Evolutionary conservation across 2,329 filamentous ascomycete genomes (phyloP).

Genomic region (Sporothrix pseudoabietina): DNA sequence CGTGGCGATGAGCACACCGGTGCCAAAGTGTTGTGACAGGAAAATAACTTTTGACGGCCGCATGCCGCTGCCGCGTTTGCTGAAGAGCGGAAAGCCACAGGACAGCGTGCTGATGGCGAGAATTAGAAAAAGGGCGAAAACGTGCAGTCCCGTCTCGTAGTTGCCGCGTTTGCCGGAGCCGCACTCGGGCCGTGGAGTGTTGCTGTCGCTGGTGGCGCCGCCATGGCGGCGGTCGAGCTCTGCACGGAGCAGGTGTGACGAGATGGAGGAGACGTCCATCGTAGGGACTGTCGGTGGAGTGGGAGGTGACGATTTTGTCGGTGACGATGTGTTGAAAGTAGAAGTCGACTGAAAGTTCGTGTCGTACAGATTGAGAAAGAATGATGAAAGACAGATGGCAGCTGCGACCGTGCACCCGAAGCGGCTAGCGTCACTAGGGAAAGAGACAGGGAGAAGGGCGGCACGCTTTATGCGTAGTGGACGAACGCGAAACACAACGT

Average conservation of each 20-base stretch:
- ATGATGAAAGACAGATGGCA: conserved; percentile 14
- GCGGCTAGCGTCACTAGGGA: neutral
- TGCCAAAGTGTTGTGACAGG: conserved; percentile 74
- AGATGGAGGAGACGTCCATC: conserved; percentile 31
- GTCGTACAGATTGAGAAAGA: neutral
- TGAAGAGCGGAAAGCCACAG: conserved; percentile 68
- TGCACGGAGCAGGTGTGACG: conserved; percentile 55
- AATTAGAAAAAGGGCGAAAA: conserved; percentile 58
- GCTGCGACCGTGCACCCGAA: neutral
- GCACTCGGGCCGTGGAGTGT: conserved; percentile 50
- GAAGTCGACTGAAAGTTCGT: neutral
- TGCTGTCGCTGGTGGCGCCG: conserved; percentile 41
- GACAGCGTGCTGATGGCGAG: conserved; percentile 45
- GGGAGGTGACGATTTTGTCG: neutral
- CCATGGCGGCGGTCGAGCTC: conserved; percentile 54
- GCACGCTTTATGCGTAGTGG: conserved; percentile 11
- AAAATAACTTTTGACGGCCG: conserved; percentile 64
- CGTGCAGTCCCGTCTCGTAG: conserved; percentile 69
- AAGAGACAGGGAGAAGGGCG: neutral
- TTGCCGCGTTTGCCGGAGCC: conserved; percentile 55
- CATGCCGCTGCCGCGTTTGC: conserved; percentile 59
- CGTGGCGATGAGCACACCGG: conserved; percentile 81
- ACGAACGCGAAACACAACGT: neutral
- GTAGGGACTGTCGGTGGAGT: neutral
- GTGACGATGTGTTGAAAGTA: neutral